Conservation (phyloP, 345 rosid species). For the Rhodomyrtus tomentosa region DNA sequence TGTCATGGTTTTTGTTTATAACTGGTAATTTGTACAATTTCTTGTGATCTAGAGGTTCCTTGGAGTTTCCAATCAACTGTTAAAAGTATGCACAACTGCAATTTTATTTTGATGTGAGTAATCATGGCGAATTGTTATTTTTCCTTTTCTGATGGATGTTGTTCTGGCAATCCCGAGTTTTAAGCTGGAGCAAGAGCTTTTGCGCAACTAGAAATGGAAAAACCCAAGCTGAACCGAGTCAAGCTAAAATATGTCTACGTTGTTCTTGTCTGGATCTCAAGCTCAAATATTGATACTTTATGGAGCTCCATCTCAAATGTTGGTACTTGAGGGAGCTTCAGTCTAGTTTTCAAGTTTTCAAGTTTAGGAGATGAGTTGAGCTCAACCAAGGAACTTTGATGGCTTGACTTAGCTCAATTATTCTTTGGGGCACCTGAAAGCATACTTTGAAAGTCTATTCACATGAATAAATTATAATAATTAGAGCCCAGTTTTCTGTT, state of each 20-base stretch:
- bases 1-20: background rate
- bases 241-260: background rate
- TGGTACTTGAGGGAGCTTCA: background rate
- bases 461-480: background rate
- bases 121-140: background rate
- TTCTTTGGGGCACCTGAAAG: background rate
- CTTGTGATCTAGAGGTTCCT: background rate
- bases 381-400: background rate
- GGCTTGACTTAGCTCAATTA: background rate
- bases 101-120: background rate
- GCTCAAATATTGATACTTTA: background rate
- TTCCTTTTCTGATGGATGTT: background rate
- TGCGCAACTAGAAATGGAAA: background rate
- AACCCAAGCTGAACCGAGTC: background rate
- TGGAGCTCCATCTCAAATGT: background rate
- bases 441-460: background rate
- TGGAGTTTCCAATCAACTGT: background rate
- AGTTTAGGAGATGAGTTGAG: background rate
- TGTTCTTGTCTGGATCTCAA: background rate
- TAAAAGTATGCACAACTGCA: background rate
- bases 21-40: background rate
- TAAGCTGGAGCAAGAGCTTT: background rate
- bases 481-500: background rate
- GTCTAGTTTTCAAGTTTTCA: background rate
- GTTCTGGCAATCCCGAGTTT: background rate